Evolutionary conservation across 768 basidiomycete genomes (phyloP), one percentile per base, ranked within the genome.

Genomic region (Gloeopeniophorella convolvens): DNA sequence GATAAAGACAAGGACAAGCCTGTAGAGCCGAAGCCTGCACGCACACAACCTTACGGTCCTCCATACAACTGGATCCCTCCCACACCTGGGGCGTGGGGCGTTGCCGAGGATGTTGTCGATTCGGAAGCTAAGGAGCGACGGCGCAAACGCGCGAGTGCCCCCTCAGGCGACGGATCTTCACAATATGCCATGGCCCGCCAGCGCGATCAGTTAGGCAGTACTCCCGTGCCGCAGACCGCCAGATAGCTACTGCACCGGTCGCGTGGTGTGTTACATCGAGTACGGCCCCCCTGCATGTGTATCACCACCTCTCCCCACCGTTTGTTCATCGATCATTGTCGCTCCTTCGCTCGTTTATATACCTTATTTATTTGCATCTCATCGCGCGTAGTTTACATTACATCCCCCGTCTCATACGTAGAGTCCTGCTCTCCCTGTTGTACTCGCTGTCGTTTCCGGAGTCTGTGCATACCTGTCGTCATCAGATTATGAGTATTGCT

Each of bases 11-110:
- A 27, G 21, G 34, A 2, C 0, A 11, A 12, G 13, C 45, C 46
- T 11, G 24, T 42, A 5, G 48, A 36, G 18, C 51, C 53, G 13
- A 49, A 39, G 21, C 48, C 56, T 11, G 44, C 57, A 11, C 57
- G 57, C 21, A 58, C 57, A 1, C 57, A 58, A 45, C 57, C 57
- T 23, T 58, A 58, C 21, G 57, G 54, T 13, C 50, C 54, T 1
- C 57, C 57, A 13, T 58, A 58, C 36, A 56, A 56, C 8, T 51
- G 50, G 50, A 42, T 31, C 21, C 57, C 57, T 0, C 57, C 57
- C 16, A 36, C 50, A 20, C 49, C 55, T 3, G 57, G 57, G 21
- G 46, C 37, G 20, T 58, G 57, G 57, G 57, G 35, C n/a, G 53
- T 43, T 27, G 34, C n/a, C 15, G 43, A 46, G 5, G 42, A 26